Conservation (phyloP, 2,329 filamentous ascomycete species). For the Huntiella savannae region DNA sequence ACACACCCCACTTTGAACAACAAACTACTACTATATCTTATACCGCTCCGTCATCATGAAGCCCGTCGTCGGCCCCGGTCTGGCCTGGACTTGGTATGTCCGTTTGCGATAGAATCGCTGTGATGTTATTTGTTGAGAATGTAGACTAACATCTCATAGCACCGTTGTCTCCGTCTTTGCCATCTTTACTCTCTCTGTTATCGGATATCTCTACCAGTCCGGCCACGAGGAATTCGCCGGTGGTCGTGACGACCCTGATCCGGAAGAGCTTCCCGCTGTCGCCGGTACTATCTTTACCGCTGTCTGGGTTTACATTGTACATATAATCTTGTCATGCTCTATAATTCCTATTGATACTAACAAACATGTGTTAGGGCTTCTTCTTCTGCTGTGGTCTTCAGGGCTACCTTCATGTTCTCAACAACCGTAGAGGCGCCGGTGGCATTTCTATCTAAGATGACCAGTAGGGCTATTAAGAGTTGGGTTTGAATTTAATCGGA, state of each 20-base stretch:
- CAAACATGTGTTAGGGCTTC: constrained; percentile 42
- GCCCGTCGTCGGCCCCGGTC: constrained; percentile 76
- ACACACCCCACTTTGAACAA: neutral
- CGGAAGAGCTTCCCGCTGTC: constrained; percentile 55
- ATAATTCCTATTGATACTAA: neutral
- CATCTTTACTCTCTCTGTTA: constrained; percentile 42
- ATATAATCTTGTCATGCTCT: constrained; percentile 19
- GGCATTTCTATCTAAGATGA: constrained; percentile 1
- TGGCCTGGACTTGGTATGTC: constrained; percentile 85
- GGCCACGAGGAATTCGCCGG: constrained; percentile 76
- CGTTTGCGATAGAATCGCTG: neutral
- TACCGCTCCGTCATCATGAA: constrained; percentile 49
- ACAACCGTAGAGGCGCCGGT: constrained; percentile 34
- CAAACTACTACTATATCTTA: neutral
- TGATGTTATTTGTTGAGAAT: no score
- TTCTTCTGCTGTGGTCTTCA: constrained; percentile 83
- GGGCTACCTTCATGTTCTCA: constrained; percentile 66
- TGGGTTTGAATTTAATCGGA: no score
- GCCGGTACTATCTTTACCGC: constrained; percentile 74
- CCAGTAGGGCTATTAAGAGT: no score
- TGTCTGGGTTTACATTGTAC: constrained; percentile 73
- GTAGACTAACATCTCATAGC: constrained; percentile 28
- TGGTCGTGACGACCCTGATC: constrained; percentile 46
- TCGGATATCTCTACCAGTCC: constrained; percentile 54
- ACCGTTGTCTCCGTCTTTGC: constrained; percentile 50